Evolutionary conservation across 2,329 filamentous ascomycete species (phyloP).

Genomic region (Curvularia lunata): DNA sequence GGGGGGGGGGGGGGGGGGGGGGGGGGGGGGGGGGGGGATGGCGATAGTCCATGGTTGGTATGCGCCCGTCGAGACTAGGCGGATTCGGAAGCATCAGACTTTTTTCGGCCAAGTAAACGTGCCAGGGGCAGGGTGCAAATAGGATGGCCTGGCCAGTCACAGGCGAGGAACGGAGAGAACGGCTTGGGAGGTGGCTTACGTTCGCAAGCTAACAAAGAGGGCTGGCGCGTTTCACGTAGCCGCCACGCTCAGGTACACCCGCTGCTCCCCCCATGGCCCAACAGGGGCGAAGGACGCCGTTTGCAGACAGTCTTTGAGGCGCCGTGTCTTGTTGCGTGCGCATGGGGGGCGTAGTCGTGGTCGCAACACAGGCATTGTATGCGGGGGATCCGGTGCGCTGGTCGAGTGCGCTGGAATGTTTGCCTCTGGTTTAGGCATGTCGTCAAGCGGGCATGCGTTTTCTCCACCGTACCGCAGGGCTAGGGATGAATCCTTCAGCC

Average conservation of each 20-base stretch:
- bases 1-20: too few relatives aligned
- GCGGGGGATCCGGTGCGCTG: not conserved
- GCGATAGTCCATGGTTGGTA: slow-evolving; percentile 2
- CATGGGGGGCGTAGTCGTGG: slow-evolving; percentile 3
- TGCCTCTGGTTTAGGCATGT: not conserved
- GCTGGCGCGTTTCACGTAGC: slow-evolving; percentile 16
- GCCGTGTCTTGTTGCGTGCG: not conserved
- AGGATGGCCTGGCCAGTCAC: slow-evolving; percentile 7
- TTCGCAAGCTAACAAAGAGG: slow-evolving; percentile 9
- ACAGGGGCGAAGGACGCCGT: slow-evolving; percentile 1
- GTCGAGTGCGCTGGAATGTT: not conserved
- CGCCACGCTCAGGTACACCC: slow-evolving; percentile 19
- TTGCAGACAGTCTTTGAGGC: slow-evolving; percentile 2
- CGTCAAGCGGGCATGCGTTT: slow-evolving; percentile 1
- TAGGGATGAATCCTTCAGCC: slow-evolving; percentile 6
- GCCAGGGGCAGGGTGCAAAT: slow-evolving; percentile 15
- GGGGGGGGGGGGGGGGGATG: too few relatives aligned
- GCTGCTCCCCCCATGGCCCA: slow-evolving; percentile 5
- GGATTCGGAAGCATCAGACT: slow-evolving; percentile 7
- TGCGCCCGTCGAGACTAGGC: slow-evolving; percentile 3
- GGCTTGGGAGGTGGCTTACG: slow-evolving; percentile 8
- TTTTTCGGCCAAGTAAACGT: slow-evolving; percentile 11
- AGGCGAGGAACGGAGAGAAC: slow-evolving; percentile 2
- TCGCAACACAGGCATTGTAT: not conserved
- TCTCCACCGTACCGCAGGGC: slow-evolving; percentile 5